Evolutionary conservation across 2,329 filamentous ascomycete species (phyloP).

Genomic region (Stemphylium lycopersici): DNA sequence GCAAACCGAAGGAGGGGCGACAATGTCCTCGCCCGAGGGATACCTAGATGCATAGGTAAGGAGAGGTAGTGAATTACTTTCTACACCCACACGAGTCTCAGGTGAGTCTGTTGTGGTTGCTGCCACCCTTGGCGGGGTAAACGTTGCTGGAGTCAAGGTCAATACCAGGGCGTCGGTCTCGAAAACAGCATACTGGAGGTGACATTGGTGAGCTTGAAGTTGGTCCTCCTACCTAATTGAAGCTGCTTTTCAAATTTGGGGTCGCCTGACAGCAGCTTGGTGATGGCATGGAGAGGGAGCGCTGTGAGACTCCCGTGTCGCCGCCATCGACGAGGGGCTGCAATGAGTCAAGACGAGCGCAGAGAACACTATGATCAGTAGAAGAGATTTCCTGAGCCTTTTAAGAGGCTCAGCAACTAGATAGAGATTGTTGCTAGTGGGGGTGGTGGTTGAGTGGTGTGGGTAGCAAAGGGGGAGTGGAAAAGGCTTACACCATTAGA

Average conservation of each 20-base stretch:
- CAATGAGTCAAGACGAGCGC: not conserved
- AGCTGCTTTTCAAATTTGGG: not conserved
- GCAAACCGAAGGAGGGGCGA: no score
- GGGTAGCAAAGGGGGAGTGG: not conserved
- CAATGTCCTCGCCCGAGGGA: no score
- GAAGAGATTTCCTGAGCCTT: not conserved
- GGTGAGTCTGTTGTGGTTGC: not conserved
- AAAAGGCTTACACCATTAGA: conserved; percentile 2
- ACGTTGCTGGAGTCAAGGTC: not conserved
- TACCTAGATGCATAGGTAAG: not conserved
- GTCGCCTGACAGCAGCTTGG: not conserved
- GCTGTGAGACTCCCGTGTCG: not conserved
- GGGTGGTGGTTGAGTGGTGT: conserved; percentile 4
- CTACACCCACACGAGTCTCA: not conserved
- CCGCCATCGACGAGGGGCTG: not conserved
- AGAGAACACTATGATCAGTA: not conserved
- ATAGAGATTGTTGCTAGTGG: not conserved
- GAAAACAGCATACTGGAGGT: not conserved
- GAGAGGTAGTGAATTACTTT: not conserved
- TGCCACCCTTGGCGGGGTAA: not conserved
- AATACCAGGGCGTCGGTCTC: not conserved
- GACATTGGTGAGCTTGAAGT: not conserved
- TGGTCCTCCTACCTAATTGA: not conserved
- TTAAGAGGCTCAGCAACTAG: not conserved
- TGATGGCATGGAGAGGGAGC: not conserved